Conservation (phyloP, 768 basidiomycete genomes). For the Lepiota subincarnata region DNA sequence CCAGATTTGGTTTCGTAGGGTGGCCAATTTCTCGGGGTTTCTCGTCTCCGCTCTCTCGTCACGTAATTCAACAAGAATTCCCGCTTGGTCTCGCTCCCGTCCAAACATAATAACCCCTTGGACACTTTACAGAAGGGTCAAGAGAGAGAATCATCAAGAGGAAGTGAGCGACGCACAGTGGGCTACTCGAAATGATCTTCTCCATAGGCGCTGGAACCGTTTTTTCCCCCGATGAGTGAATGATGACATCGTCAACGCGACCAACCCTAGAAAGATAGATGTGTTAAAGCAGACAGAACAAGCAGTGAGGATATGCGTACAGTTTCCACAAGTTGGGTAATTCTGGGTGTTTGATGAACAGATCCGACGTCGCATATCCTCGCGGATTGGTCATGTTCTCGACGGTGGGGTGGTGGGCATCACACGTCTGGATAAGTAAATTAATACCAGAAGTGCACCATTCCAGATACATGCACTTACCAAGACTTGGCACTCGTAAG, state of each 20-base stretch:
- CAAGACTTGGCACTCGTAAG: too few species aligned
- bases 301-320: too few species aligned
- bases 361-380: too few species aligned
- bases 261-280: constrained; percentile 29
- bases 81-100: constrained; percentile 29
- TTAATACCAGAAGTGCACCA: too few species aligned
- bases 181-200: constrained; percentile 20
- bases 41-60: constrained; percentile 22
- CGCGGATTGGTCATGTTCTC: too few species aligned
- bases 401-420: too few species aligned
- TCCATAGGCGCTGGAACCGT: constrained; percentile 34
- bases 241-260: constrained; percentile 35
- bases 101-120: constrained; percentile 41
- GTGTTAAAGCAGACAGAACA: too few species aligned
- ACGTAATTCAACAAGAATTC: constrained; percentile 31
- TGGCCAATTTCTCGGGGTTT: constrained; percentile 18
- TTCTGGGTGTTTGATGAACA: too few species aligned
- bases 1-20: constrained; percentile 37
- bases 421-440: too few species aligned
- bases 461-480: too few species aligned
- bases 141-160: not conserved
- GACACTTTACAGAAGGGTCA: constrained; percentile 8
- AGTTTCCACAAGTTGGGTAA: too few species aligned
- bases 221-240: constrained; percentile 34
- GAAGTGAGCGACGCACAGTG: constrained; percentile 17